These are phyloP conservation scores for Plenodomus biglobosus DNA, from an alignment of 2,329 filamentous ascomycete species.

Conservation along the genomic window DNA sequence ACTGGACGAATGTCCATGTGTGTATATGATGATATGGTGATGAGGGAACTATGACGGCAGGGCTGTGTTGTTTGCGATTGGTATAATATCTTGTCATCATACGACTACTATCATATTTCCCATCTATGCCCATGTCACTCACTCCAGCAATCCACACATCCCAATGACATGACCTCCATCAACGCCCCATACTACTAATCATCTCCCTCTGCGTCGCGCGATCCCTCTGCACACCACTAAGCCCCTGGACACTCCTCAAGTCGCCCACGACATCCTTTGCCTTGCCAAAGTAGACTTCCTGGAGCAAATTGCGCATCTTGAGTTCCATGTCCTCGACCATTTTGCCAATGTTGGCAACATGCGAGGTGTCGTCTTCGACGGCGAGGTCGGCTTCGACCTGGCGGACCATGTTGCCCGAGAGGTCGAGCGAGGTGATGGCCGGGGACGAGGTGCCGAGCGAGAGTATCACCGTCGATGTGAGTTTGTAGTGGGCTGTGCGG, in stretches of 20 bases:
- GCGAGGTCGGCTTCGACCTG: constrained; percentile 91
- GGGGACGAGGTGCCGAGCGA: constrained; percentile 71
- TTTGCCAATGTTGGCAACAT: constrained; percentile 89
- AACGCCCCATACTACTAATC: constrained; percentile 61
- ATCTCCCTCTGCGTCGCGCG: constrained; percentile 85
- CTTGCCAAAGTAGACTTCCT: constrained; percentile 99
- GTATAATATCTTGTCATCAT: too few species aligned
- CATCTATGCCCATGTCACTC: too few species aligned
- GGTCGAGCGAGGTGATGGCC: constrained; percentile 79
- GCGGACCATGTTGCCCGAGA: constrained; percentile 96
- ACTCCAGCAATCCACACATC: too few species aligned
- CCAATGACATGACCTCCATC: too few species aligned
- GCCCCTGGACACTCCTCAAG: constrained; percentile 71
- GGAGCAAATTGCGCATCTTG: constrained; percentile 96
- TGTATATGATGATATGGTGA: too few species aligned
- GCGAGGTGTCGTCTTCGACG: constrained; percentile 85
- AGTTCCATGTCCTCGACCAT: constrained; percentile 99
- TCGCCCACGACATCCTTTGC: constrained; percentile 98
- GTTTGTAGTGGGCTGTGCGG: constrained; percentile 91
- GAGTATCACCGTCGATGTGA: constrained; percentile 94
- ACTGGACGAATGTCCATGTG: too few species aligned
- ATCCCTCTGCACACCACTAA: constrained; percentile 84
- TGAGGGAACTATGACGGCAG: too few species aligned
- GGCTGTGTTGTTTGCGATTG: too few species aligned
- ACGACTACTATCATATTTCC: too few species aligned